Evolutionary conservation across 73 alveolate species (phyloP), one percentile per base, ranked within the genome.

Genomic region (Tetrahymena elliotti): DNA sequence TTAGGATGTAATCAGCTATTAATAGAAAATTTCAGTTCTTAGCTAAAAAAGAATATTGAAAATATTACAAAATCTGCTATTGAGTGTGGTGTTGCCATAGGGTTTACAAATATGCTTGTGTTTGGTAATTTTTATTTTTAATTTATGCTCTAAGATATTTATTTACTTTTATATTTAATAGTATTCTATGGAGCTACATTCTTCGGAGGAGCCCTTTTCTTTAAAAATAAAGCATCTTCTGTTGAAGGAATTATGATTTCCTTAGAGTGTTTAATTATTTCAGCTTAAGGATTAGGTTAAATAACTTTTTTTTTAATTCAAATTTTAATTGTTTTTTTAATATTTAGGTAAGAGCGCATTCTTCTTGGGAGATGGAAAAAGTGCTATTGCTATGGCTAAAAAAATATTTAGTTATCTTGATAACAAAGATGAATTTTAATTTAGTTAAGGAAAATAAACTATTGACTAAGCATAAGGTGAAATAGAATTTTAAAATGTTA

Each of bases 401-500:
- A 95, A 83, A 24, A 68, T 97, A 83, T 97, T 95, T 82, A 84
- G 84, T 52, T 38, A 83, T 83, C 96, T 97, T 68, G 88, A 68
- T n/a, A 2, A 12, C n/a, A 68, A 68, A 68, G 88, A 68, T 68
- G 88, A 68, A 31, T 68, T 68, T 36, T 68, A 68, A 68, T 68
- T 31, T n/a, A 68, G n/a, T 68, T 6, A 68, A 68, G 94, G 52
- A 24, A 83, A 82, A 20, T 40, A 84, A 38, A 33, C 39, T 35
- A 93, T 24, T 11, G 11, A 53, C 7, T 34, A 52, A 20, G 92
- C 97, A 18, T 93, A 39, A 68, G 98, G 98, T 4, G 92, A 93
- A 39, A 96, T 98, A 6, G 98, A 97, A 83, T 96, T 98, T 83
- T 93, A 84, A 83, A 97, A 98, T 83, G 99, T 98, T 34, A 93